Percentiles rank a stretch among this genome's conserved stretches.
Evolutionary conservation across 2,329 filamentous ascomycete genomes (phyloP).

Genomic region (Metarhizium album): DNA sequence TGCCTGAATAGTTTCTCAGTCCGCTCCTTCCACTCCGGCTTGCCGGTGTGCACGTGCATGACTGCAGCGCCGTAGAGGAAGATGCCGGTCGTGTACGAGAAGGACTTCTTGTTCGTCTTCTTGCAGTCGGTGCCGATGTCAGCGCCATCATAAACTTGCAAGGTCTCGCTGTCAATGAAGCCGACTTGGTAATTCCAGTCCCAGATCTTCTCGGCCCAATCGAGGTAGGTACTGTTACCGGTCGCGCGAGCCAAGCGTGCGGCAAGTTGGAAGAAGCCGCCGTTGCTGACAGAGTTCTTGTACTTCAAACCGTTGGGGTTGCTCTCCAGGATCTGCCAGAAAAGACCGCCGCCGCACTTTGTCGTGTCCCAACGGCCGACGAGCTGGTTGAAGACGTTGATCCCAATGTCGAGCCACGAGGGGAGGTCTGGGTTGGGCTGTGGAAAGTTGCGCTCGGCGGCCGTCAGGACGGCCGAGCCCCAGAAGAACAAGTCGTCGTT

Average conservation of each 20-base stretch:
- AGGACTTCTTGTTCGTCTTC: slow-evolving; percentile 41
- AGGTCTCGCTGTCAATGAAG: slow-evolving; percentile 41
- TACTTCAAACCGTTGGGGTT: slow-evolving; percentile 69
- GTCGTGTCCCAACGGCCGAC: slow-evolving; percentile 57
- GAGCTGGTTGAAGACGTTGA: slow-evolving; percentile 65
- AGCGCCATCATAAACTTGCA: slow-evolving; percentile 53
- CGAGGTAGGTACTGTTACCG: slow-evolving; percentile 51
- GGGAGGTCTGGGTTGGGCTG: slow-evolving; percentile 46
- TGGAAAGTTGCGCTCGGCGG: slow-evolving; percentile 58
- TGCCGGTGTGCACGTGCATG: slow-evolving; percentile 49
- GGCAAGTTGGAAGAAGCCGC: slow-evolving; percentile 71
- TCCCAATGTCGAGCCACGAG: slow-evolving; percentile 54
- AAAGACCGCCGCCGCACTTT: slow-evolving; percentile 59
- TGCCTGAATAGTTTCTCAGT: slow-evolving; percentile 41
- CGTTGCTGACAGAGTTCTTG: slow-evolving; percentile 75
- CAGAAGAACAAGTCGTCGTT: slow-evolving; percentile 71
- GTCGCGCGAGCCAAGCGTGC: slow-evolving; percentile 64
- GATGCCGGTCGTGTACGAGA: slow-evolving; percentile 56
- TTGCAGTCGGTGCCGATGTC: slow-evolving; percentile 43
- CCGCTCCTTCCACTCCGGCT: slow-evolving; percentile 42
- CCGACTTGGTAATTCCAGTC: slow-evolving; percentile 51
- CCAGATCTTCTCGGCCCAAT: slow-evolving; percentile 58
- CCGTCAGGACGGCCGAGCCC: slow-evolving; percentile 56
- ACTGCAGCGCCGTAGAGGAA: slow-evolving; percentile 55
- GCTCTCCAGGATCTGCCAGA: slow-evolving; percentile 70